Evolutionary conservation across 768 basidiomycete species (phyloP), one percentile per base, ranked within the genome.

Genomic region (Mrakia hoshinonis): DNA sequence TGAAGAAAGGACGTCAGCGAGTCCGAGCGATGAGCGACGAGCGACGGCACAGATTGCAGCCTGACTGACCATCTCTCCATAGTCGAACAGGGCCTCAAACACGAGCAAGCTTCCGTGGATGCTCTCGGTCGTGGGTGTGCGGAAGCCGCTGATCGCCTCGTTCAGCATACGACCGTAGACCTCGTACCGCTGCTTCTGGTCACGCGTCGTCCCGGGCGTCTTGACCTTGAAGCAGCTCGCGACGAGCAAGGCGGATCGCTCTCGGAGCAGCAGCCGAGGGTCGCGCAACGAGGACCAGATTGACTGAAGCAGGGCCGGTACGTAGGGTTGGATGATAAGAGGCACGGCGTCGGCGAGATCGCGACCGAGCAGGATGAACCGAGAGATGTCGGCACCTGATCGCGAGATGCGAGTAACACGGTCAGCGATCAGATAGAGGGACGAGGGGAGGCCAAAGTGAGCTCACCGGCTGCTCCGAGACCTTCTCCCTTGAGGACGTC

Each of bases 31-130:
- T n/a, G n/a, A n/a, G n/a, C n/a, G n/a, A 38, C 12, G 62, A 22
- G 26, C 13, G 11, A 20, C 26, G 24, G 9, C 63, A 58, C 9
- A 73, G 38, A 29, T 26, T 31, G 51, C 12, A 47, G 20, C 11
- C 20, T 29, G 3, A 80, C 89, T 78, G 73, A 93, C 94, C 87
- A 92, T 90, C 74, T 91, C 91, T n/a, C 92, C 93, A 77, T 94
- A 91, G 63, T 94, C 83, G 26, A 99, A 81, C 31, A 99, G 83
- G 77, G 94, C 91, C 61, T 92, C 88, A 80, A 92, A 92, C 15
- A 93, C 93, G 69, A 97, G 83, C 47, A 99, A 77, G 13, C 91
- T 92, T 1, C 94, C 96, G 74, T 98, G 92, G 47, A 97, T 91
- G 31, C 91, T 83, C 79, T 98, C 96, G 7, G 90, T 87, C 70